Evolutionary conservation across 2,329 filamentous ascomycete species (phyloP).

Genomic region (Ceratocystis destructans): DNA sequence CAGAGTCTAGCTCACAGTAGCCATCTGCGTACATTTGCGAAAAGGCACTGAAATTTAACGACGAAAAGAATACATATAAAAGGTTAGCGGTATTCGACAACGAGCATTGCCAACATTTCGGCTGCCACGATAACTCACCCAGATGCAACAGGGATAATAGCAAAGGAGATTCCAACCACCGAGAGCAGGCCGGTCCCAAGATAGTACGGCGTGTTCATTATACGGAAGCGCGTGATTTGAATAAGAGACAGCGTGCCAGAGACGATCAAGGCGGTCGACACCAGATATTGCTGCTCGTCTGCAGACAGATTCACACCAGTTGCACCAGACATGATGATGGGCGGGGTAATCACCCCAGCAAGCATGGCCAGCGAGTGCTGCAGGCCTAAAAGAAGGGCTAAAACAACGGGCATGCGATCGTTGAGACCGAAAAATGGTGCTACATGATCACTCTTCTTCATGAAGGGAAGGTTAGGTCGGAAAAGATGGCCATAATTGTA

Average conservation of each 20-base stretch:
- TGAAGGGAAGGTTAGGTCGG: constrained; percentile 67
- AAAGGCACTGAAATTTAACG: constrained; percentile 34
- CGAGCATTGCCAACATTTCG: not conserved
- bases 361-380: constrained; percentile 71
- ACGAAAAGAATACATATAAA: not conserved
- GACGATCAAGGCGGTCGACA: constrained; percentile 66
- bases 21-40: constrained; percentile 66
- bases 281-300: constrained; percentile 57
- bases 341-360: constrained; percentile 62
- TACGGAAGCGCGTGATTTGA: constrained; percentile 65
- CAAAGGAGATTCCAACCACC: constrained; percentile 66
- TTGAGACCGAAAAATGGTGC: constrained; percentile 77
- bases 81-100: not conserved
- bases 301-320: constrained; percentile 49
- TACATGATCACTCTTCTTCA: constrained; percentile 44
- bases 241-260: constrained; percentile 60
- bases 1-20: constrained; percentile 44
- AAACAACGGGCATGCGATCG: constrained; percentile 59
- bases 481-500: constrained; percentile 91
- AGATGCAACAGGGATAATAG: constrained; percentile 58
- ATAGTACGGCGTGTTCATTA: constrained; percentile 56
- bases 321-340: constrained; percentile 52
- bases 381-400: constrained; percentile 61
- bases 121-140: constrained; percentile 28
- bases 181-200: constrained; percentile 68